These are phyloP conservation scores for Nakaseomyces uthaithaninus DNA, from an alignment of 1,139 yeast genomes.

Conservation along the genomic window DNA sequence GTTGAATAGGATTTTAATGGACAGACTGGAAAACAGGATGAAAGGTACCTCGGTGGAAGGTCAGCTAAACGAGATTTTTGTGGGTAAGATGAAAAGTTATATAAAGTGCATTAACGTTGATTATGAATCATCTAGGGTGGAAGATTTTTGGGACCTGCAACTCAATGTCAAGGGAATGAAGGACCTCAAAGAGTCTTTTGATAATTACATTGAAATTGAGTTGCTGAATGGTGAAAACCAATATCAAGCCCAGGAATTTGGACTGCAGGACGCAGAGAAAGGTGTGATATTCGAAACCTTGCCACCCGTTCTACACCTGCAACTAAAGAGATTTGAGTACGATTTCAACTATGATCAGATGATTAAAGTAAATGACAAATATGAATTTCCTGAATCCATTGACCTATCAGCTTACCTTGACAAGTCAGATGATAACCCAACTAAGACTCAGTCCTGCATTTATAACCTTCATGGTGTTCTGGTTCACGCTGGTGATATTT, in stretches of 20 bases:
- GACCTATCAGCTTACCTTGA: constrained; percentile 69
- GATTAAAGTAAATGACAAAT: constrained; percentile 85
- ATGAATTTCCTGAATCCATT: constrained; percentile 79
- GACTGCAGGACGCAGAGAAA: constrained; percentile 92
- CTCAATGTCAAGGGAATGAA: constrained; percentile 80
- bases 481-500: constrained; percentile 92
- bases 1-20: constrained; percentile 91
- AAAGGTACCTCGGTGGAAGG: constrained; percentile 82
- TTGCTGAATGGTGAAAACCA: constrained; percentile 90
- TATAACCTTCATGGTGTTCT: constrained; percentile 87
- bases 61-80: constrained; percentile 72
- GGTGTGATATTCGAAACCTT: constrained; percentile 88
- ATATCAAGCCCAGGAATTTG: constrained; percentile 86
- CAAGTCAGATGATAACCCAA: background rate
- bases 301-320: constrained; percentile 90
- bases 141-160: constrained; percentile 98
- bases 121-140: constrained; percentile 84
- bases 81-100: constrained; percentile 93
- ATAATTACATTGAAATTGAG: constrained; percentile 82
- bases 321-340: constrained; percentile 87
- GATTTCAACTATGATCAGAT: constrained; percentile 85
- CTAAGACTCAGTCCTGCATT: constrained; percentile 52
- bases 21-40: constrained; percentile 84
- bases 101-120: constrained; percentile 92
- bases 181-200: constrained; percentile 66